Base-by-base conservation (phyloP, 1,284 basidiomycete species). In the Ceratobasidium sp. region DNA sequence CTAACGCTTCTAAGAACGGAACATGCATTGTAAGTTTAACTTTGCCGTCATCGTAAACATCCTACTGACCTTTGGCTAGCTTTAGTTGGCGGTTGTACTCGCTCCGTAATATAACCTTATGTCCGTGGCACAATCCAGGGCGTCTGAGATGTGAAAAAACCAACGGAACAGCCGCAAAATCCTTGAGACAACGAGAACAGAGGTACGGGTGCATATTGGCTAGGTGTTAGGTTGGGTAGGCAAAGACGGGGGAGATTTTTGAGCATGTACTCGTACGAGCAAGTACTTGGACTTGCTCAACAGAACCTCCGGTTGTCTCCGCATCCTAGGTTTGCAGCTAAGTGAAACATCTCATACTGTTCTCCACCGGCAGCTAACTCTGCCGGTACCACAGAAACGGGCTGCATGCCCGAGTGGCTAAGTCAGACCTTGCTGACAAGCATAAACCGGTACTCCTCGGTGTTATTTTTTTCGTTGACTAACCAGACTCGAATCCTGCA, bases 401-500 rank as follows among this genome's bases (percentile, higher is more conserved):
- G 57, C 6, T 59, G 26, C 33, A 59, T 59, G 57, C 26, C 26
- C 57, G 26, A 10, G 33, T 28, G 15, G 6, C 23, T 5, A 26
- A 5, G n/a, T 59, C 28, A 26, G 26, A 59, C 6, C 6, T 59
- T 59, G 57, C 57, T 26, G 57, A 59, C 10, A 15, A 33, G 4
- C 57, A 33, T 28, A 59, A 59, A 59, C 57, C 57, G 57, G 57
- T 28, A 23, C 57, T 59, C 33, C 23, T 59, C 57, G 57, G 57
- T 10, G 6, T 28, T 59, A 28, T 59, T 59, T 59, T 33, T 59
- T 59, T 33, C 26, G 26, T 59, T 26, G 26, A 59, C 57, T 59
- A 9, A 59, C 57, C 28, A 59, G 26, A 28, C 26, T 59, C 10
- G 26, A 59, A 26, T 59, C 33, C 33, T 26, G 26, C 57, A 59